A percentile compares a stretch with the other conserved stretches of the same genome.
These are phyloP conservation scores for Kalmusia sp. DNA, from an alignment of 2,329 filamentous ascomycete species.

Conservation along the genomic window DNA sequence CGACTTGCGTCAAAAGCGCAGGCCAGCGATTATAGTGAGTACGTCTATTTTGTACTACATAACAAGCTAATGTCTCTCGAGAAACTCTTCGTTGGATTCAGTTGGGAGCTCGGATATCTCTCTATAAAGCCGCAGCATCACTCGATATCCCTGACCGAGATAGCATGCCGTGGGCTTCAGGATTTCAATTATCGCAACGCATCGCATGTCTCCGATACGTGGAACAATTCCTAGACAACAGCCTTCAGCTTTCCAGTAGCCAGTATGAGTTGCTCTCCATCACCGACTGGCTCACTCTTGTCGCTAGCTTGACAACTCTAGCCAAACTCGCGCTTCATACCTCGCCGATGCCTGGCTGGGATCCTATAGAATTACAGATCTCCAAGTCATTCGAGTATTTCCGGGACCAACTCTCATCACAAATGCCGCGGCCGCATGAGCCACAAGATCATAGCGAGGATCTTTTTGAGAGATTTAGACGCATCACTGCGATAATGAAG, in stretches of 20 bases:
- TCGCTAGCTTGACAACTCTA: conserved; percentile 36
- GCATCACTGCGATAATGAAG: conserved; percentile 41
- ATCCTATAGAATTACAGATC: conserved; percentile 40
- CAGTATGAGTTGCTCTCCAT: conserved; percentile 41
- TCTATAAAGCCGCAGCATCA: conserved; percentile 35
- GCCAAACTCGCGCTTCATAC: conserved; percentile 39
- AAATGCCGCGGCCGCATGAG: conserved; percentile 38
- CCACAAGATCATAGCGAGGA: conserved; percentile 32
- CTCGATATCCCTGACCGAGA: conserved; percentile 39
- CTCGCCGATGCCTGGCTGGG: conserved; percentile 41
- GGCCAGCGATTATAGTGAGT: conserved; percentile 40
- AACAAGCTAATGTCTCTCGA: conserved; percentile 20
- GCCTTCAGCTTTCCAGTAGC: conserved; percentile 29
- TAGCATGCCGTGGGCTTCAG: conserved; percentile 38
- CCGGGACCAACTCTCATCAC: conserved; percentile 37
- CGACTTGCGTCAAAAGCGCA: conserved; percentile 35
- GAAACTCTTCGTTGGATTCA: conserved; percentile 43
- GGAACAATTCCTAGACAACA: conserved; percentile 43
- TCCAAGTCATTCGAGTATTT: conserved; percentile 41
- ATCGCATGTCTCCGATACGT: conserved; percentile 39
- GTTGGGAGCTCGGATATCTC: conserved; percentile 34
- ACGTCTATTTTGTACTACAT: neutral
- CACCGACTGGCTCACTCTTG: conserved; percentile 42
- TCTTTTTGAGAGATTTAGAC: conserved; percentile 43
- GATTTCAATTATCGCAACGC: conserved; percentile 44